Evolutionary conservation across 192 early-diverging fungal species (phyloP).

Genomic region (Coemansia reversa): DNA sequence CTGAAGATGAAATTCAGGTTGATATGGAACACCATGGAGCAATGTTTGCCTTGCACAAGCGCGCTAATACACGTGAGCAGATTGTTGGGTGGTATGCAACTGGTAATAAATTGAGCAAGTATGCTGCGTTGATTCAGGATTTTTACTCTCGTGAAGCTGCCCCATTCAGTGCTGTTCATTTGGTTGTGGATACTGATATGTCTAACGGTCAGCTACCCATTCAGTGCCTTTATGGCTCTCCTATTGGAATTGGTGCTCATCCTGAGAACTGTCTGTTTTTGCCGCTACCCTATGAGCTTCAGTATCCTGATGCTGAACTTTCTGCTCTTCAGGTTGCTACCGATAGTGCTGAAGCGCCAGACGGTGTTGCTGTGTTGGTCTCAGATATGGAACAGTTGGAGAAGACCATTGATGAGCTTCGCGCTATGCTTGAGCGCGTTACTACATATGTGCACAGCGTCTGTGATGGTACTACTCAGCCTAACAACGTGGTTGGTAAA

Average conservation of each 20-base stretch:
- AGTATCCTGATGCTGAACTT: conserved; percentile 89
- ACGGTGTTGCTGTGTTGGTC: conserved; percentile 60
- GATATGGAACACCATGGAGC: conserved; percentile 87
- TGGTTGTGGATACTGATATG: conserved; percentile 84
- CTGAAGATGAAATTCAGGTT: conserved; percentile 75
- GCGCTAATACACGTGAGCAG: conserved; percentile 84
- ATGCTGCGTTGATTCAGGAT: conserved; percentile 74
- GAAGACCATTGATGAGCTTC: conserved; percentile 70
- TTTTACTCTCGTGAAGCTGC: conserved; percentile 77
- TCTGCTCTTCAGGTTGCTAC: conserved; percentile 59
- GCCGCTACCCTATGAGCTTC: conserved; percentile 82
- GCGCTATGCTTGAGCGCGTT: conserved; percentile 82
- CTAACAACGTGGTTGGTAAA: conserved; percentile 81
- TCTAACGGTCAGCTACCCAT: conserved; percentile 69
- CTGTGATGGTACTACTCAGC: conserved; percentile 44
- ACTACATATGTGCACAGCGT: conserved; percentile 67
- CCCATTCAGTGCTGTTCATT: conserved; percentile 72
- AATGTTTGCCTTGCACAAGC: conserved; percentile 87
- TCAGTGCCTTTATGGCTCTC: conserved; percentile 70
- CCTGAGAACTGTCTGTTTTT: conserved; percentile 88
- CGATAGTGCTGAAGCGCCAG: conserved; percentile 43
- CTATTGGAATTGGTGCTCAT: conserved; percentile 68
- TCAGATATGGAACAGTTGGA: conserved; percentile 94
- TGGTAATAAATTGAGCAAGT: conserved; percentile 64
- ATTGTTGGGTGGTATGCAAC: conserved; percentile 95